Evolutionary conservation across 495 filamentous ascomycete genomes (phyloP).

Genomic region (Lineolata rhizophorae): DNA sequence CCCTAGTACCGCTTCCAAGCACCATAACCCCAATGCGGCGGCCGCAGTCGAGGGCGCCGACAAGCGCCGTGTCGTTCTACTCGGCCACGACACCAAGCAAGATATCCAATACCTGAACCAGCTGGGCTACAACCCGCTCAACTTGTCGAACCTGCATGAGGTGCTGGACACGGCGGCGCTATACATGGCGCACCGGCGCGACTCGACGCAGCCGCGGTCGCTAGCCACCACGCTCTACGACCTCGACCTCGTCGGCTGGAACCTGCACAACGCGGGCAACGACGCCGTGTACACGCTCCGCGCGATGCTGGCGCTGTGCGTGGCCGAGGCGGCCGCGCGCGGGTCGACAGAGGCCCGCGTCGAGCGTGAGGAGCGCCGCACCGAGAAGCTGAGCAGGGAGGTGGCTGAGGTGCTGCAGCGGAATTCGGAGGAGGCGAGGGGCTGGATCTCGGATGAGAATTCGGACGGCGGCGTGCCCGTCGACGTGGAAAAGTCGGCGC

Average conservation of each 20-base stretch:
- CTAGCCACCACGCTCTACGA: constrained; percentile 38
- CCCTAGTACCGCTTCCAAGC: constrained; percentile 1
- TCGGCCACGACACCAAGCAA: constrained; percentile 46
- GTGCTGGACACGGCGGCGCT: constrained; percentile 47
- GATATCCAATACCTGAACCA: constrained; percentile 45
- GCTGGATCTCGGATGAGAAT: no score
- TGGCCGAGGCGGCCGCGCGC: constrained; percentile 9
- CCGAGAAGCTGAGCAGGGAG: constrained; percentile 8
- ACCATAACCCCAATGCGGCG: constrained; percentile 1
- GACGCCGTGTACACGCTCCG: constrained; percentile 73
- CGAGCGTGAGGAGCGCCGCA: no score
- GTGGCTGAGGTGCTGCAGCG: no score
- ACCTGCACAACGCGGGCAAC: constrained; percentile 88
- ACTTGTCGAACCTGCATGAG: constrained; percentile 31
- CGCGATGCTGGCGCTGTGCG: constrained; percentile 41
- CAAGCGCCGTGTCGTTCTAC: constrained; percentile 44
- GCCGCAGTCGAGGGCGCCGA: constrained; percentile 3
- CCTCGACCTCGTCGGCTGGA: constrained; percentile 35
- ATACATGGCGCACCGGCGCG: constrained; percentile 30
- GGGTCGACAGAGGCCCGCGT: no score
- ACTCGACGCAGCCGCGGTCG: constrained; percentile 25
- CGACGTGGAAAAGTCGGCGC: no score
- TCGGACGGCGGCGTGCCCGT: no score
- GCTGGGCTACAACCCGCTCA: constrained; percentile 35
- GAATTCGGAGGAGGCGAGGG: no score